Percentiles rank a stretch among this genome's conserved stretches.
Evolutionary conservation across 139 green algal species (phyloP).

Genomic region (Chlorella sp.): DNA sequence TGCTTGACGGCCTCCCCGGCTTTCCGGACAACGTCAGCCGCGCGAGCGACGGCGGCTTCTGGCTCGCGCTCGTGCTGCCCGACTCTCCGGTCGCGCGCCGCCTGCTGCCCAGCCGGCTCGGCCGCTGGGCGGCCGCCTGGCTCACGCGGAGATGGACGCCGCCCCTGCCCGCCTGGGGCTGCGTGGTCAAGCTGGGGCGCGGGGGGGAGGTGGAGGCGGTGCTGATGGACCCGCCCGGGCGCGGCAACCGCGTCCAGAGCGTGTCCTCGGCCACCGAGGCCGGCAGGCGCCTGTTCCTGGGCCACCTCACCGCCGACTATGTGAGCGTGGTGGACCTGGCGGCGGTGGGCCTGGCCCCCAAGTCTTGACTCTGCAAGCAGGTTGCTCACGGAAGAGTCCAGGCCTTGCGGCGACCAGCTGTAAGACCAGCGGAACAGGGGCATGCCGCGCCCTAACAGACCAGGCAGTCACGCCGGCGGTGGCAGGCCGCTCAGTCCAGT

Average conservation of each 20-base stretch:
- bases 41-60: conserved; percentile 54
- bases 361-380: no score
- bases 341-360: no score
- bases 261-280: conserved; percentile 43
- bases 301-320: conserved; percentile 52
- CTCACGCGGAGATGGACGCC: no score
- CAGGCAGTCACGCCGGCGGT: no score
- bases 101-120: conserved; percentile 18
- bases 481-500: no score
- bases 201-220: conserved; percentile 34
- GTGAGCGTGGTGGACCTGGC: conserved; percentile 35
- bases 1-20: conserved; percentile 68
- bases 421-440: no score
- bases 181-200: conserved; percentile 37
- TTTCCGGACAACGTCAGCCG: conserved; percentile 68
- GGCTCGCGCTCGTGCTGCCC: conserved; percentile 44
- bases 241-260: conserved; percentile 34
- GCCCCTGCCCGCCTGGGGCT: conserved; percentile 48
- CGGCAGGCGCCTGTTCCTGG: conserved; percentile 45
- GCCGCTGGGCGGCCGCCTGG: conserved; percentile 35
- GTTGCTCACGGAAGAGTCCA: no score
- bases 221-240: conserved; percentile 46
- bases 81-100: conserved; percentile 27
- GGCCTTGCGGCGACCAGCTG: no score
- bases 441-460: no score